These are phyloP conservation scores for Chrysanthemum lavandulifolium DNA, from an alignment of 129 eudicot species.

Conservation along the genomic window DNA sequence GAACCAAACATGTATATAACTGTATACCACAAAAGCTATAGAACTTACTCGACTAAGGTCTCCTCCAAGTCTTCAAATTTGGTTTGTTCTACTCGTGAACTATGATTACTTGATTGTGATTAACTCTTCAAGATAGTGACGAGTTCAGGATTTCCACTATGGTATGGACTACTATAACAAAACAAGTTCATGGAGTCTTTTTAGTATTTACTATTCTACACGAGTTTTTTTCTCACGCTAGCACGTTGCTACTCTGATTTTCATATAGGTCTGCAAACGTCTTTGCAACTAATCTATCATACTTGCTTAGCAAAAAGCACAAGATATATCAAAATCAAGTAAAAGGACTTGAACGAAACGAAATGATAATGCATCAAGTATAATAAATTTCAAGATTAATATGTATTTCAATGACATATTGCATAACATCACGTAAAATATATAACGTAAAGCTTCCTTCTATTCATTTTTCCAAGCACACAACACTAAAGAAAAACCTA, in stretches of 20 bases:
- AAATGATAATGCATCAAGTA: slow-evolving; percentile 21
- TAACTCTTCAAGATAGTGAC: not conserved
- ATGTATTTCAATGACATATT: slow-evolving; percentile 31
- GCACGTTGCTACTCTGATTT: not conserved
- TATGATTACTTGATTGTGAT: not conserved
- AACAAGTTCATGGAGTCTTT: not conserved
- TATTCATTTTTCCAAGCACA: slow-evolving; percentile 84
- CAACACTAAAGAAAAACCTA: slow-evolving; percentile 66
- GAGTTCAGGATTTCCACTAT: not conserved
- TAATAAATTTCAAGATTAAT: slow-evolving; percentile 15
- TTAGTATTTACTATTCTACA: too few relatives aligned
- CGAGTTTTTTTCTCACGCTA: too few relatives aligned
- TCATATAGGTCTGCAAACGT: not conserved
- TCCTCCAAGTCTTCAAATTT: not conserved
- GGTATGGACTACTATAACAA: not conserved
- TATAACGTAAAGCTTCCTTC: slow-evolving; percentile 18
- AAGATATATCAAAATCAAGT: not conserved
- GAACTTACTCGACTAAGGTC: slow-evolving; percentile 14
- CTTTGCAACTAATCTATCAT: slow-evolving; percentile 8
- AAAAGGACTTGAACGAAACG: not conserved
- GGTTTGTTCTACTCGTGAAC: not conserved
- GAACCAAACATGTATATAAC: not conserved
- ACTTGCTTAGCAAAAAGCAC: slow-evolving; percentile 2
- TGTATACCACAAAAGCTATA: not conserved
- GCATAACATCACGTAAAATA: slow-evolving; percentile 20